Evolutionary conservation across 192 early-diverging fungal genomes (phyloP), one percentile per base, ranked within the genome.

Genomic region (Backusella tarrabulga): DNA sequence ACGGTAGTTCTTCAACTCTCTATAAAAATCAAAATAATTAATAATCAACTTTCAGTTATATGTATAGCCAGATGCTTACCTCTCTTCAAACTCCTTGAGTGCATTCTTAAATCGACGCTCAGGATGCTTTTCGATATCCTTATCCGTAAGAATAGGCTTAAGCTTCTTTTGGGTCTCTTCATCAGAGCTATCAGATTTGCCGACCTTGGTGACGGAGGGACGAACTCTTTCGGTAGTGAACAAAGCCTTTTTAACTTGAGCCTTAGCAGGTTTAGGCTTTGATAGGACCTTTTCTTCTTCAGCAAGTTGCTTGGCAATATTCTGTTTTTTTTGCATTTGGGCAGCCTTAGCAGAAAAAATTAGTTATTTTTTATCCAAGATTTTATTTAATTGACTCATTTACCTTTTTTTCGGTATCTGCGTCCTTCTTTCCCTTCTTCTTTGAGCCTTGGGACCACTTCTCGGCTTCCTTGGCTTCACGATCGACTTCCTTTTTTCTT

Each of bases 81-180:
- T 85, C 34, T 95, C 95, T 75, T 88, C 79, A 79, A 89, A 94
- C 3, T 86, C 88, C 32, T 84, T 81, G 34, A 89, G 90, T 15
- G 92, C 92, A 36, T 92, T 90, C 89, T 92, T 93, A 69, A 90
- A 89, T 15, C 96, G 87, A 74, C 92, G 89, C 85, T 97, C 96
- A 14, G 96, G 96, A 82, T 97, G 96, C 56, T 91, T 88, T 71
- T 97, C 96, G 34, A 96, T 83, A 72, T 86, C 81, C 40, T 90
- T 90, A 26, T 83, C 68, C 12, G 68, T 74, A 72, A 15, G 70
- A 26, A 77, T 74, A 60, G 84, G 84, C 60, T 81, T 73, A 4
- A 84, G 54, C 76, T 84, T 89, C 80, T 88, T 85, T 46, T 77
- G 66, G 4, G 85, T 86, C 38, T 80, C 84, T 80, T 88, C 87